Base-by-base conservation (phyloP, 768 basidiomycete genomes). In the Boletus sp. region DNA sequence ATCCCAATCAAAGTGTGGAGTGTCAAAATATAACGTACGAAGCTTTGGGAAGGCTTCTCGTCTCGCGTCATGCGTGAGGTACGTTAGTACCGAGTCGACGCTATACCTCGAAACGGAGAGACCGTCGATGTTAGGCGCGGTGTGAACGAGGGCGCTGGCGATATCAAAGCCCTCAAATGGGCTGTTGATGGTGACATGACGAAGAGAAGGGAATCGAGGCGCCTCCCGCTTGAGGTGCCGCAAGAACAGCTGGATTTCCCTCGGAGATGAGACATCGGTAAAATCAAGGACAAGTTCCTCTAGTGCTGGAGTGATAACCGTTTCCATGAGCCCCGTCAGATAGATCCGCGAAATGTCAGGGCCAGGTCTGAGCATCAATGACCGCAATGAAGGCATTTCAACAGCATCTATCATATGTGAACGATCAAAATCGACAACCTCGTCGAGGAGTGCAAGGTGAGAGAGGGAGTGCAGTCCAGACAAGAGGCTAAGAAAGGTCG, bases 1-100 rank as follows among this genome's bases (percentile, higher is more conserved):
- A 44, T 63, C 61, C 70, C 70, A 71, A 45, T 64, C 59, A 42
- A 71, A 59, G 23, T 66, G 65, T 32, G 68, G 61, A n/a, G 55
- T 54, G n/a, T 61, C 59, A 17, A 69, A 61, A 17, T 51, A 52
- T 13, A 69, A 40, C 2, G 33, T 47, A 17, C 21, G 48, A 37
- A 69, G 58, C 35, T 51, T 64, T 11, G 46, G 56, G 33, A 71
- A 71, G 14, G 65, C 63, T 29, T 70, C 61, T 42, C 51, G 50
- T 55, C 63, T 71, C 25, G 63, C 52, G 21, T 69, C 60, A 48
- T 70, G 65, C 21, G 50, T 33, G 11, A 69, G 65, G 52, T 55
- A 67, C 44, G 35, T 55, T 48, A 71, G 42, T 10, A 68, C 46
- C 14, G 70, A 60, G 25, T 65, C 58, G 27, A 47, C 43, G 45